Percentiles rank a stretch among this genome's conserved stretches.
These are phyloP conservation scores for Butyriboletus loyo DNA, from an alignment of 768 basidiomycete genomes.

Conservation along the genomic window DNA sequence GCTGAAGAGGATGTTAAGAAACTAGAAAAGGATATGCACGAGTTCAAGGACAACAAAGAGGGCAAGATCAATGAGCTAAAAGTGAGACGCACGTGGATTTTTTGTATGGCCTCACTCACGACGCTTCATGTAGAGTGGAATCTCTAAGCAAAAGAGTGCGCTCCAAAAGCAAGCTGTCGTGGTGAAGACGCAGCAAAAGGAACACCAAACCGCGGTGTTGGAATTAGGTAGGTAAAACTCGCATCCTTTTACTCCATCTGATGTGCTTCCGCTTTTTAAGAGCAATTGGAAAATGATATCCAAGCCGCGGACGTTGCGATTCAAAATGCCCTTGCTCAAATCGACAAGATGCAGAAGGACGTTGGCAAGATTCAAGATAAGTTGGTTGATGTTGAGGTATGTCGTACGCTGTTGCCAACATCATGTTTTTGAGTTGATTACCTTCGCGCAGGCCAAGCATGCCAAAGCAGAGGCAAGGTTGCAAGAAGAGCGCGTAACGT, in stretches of 20 bases:
- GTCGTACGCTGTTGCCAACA: not conserved
- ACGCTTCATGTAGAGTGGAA: constrained; percentile 47
- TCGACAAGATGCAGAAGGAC: constrained; percentile 58
- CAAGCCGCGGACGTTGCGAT: constrained; percentile 19
- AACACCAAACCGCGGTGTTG: constrained; percentile 79
- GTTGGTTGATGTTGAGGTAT: constrained; percentile 31
- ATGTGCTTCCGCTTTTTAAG: not conserved
- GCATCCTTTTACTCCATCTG: not conserved
- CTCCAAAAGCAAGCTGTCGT: constrained; percentile 77
- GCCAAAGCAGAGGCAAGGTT: constrained; percentile 68
- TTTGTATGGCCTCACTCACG: not conserved
- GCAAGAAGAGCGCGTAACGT: constrained; percentile 80
- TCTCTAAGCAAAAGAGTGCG: constrained; percentile 75
- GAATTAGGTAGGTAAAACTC: constrained; percentile 67
- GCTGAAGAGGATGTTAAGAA: constrained; percentile 79
- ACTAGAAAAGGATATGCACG: constrained; percentile 94
- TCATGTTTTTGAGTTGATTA: not conserved
- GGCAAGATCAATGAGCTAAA: constrained; percentile 94
- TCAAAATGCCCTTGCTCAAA: constrained; percentile 37
- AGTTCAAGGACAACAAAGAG: constrained; percentile 99
- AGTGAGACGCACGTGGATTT: constrained; percentile 38
- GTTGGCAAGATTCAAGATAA: constrained; percentile 56
- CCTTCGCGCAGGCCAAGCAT: constrained; percentile 45
- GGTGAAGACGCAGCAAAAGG: constrained; percentile 87
- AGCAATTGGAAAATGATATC: constrained; percentile 34